These are phyloP conservation scores for Pulveroboletus sp. DNA, from an alignment of 1,284 basidiomycete genomes.

Conservation along the genomic window DNA sequence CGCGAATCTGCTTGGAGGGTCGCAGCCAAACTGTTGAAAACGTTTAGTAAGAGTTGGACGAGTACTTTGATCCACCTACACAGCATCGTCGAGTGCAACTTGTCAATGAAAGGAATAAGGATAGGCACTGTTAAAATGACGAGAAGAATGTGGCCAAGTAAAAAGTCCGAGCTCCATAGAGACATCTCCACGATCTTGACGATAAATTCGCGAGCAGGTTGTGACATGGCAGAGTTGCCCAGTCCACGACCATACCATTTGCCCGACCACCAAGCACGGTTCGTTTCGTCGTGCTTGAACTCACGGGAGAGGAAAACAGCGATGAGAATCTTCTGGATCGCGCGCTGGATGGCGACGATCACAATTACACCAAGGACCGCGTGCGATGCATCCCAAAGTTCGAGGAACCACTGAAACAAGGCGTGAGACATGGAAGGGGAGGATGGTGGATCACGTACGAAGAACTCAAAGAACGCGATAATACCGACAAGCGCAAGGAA, in stretches of 20 bases:
- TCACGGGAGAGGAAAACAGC: constrained; percentile 91
- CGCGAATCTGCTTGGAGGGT: constrained; percentile 90
- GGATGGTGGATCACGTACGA: constrained; percentile 57
- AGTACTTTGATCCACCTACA: constrained; percentile 52
- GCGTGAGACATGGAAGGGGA: constrained; percentile 16
- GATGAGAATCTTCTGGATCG: constrained; percentile 91
- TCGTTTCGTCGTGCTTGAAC: constrained; percentile 96
- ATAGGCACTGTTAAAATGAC: constrained; percentile 84
- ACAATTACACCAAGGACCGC: constrained; percentile 88
- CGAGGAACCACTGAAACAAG: constrained; percentile 83
- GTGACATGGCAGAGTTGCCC: constrained; percentile 85
- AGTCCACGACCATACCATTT: constrained; percentile 95
- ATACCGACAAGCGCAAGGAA: constrained; percentile 78
- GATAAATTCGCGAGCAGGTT: constrained; percentile 93
- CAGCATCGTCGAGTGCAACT: constrained; percentile 87
- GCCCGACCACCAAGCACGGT: constrained; percentile 98
- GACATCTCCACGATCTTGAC: constrained; percentile 98
- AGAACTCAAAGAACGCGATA: constrained; percentile 91
- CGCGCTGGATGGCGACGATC: constrained; percentile 86
- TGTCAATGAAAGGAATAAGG: constrained; percentile 85
- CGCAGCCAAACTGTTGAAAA: constrained; percentile 74
- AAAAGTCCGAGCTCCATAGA: constrained; percentile 89
- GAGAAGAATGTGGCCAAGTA: constrained; percentile 80
- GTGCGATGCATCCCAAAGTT: constrained; percentile 94
- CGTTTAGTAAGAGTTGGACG: constrained; percentile 3